Base-by-base conservation (phyloP, 345 rosid species). In the Aegle marmelos region DNA sequence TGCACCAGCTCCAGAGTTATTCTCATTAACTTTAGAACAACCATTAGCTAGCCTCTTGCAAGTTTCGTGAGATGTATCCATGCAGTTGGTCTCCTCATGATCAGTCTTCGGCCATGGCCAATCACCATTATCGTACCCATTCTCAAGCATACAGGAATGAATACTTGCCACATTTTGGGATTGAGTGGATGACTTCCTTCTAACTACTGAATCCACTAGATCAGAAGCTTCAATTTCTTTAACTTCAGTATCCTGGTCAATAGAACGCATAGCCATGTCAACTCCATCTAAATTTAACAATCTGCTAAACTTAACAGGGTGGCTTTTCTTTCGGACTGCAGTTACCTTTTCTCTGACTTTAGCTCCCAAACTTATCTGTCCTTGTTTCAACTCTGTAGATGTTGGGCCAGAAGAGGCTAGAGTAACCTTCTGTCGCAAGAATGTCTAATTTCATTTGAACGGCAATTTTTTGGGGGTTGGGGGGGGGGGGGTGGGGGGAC, bases 401-500 rank as follows among this genome's bases (percentile, higher is more conserved):
- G 83, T 83, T 67, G 86, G 76, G 82, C 79, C 82, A 77, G 89
- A 76, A 78, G 98, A 89, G 65, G 89, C 96, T 70, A 93, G 78
- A 31, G 91, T 92, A 66, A 88, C 90, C 92, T 92, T 95, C 84
- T 93, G 97, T 53, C 97, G 95, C 88, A 92, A 76, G 85, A 95
- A 95, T 63, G 99, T 95, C 99, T 95, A 75, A 59, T 61, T 72
- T 76, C 82, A 82, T 69, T 68, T 61, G 28, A 82, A 80, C 31
- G 73, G 58, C 50, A n/a, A n/a, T n/a, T n/a, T n/a, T n/a, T n/a
- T n/a, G n/a, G n/a, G n/a, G n/a, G n/a, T 22, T 22, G 70, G 30
- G 33, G 24, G 13, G 72, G 25, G 33, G 37, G 0, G 37, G 7
- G 67, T 27, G 39, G 24, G 17, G 68, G 31, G 27, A 3, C 1